A percentile compares a stretch with the other conserved stretches of the same genome.
These are phyloP conservation scores for Albatrellus ellisii DNA, from an alignment of 768 basidiomycete genomes.

Conservation along the genomic window DNA sequence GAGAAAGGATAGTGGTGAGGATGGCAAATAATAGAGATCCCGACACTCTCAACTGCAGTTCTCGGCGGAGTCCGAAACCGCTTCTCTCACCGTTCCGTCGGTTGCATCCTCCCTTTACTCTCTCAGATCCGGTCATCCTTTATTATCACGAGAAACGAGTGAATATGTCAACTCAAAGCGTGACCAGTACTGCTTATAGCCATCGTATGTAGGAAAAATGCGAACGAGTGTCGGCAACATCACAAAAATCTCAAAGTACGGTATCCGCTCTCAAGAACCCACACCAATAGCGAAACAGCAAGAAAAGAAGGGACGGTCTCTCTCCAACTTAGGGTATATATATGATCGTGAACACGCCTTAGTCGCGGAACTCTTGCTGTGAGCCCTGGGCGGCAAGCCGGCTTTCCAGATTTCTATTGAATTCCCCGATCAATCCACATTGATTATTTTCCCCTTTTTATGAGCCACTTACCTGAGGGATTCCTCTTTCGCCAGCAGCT, in stretches of 20 bases:
- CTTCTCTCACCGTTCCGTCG: no score
- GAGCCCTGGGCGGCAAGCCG: constrained; percentile 84
- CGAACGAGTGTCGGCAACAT: background rate
- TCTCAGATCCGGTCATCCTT: no score
- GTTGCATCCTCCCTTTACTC: no score
- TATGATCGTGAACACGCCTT: background rate
- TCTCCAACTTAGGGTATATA: constrained; percentile 18
- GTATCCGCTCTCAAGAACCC: constrained; percentile 1
- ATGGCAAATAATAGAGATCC: no score
- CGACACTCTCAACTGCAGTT: no score
- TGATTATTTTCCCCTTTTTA: background rate
- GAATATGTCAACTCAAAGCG: no score
- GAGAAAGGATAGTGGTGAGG: no score
- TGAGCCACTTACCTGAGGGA: constrained; percentile 54
- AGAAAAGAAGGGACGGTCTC: background rate
- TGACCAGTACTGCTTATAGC: no score
- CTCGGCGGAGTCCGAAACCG: no score
- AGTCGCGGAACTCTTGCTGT: constrained; percentile 60
- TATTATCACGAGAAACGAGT: no score
- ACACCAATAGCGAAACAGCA: background rate
- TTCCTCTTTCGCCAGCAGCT: constrained; percentile 92
- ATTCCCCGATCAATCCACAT: background rate
- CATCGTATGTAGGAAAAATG: no score
- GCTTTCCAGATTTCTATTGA: constrained; percentile 73
- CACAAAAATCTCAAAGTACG: background rate